Evolutionary conservation across 202 grass and related monocot species (phyloP), one percentile per base, ranked within the genome.

Genomic region (Bolboschoenoplectus hybrid): DNA sequence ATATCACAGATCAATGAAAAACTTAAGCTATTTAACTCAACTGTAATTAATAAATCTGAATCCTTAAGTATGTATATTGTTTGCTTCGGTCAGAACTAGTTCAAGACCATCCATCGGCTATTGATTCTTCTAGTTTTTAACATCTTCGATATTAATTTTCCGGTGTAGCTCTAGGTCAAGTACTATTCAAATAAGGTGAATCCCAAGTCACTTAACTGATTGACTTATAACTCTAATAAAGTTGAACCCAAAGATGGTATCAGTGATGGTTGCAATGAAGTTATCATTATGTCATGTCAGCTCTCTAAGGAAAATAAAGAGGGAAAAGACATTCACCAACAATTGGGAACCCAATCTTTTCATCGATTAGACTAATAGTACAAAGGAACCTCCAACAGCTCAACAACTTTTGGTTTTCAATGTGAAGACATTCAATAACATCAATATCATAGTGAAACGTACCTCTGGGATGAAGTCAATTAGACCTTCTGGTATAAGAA

Each of bases 381-480:
- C 9, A 43, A 60, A 44, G 39, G 40, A 63, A 45, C 7, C 57
- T 13, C 9, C 43, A 63, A 44, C 43, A 46, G 38, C 13, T 12
- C 55, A 46, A 64, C 2, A 6, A 32, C 4, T 47, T 43, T 26
- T 32, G 17, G 17, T 63, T 45, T 46, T 19, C 7, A 50, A 83
- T 34, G 32, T 14, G 49, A 61, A 39, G 32, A 52, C 57, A 63
- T 63, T 20, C 39, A 75, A 51, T 77, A 73, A 74, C 1, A 76
- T 34, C 50, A 58, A 47, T 2, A 82, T 68, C n/a, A 43, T 87
- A 43, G 0, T 82, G 34, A 51, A 55, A 51, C 72, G 75, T 91
- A 99, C 97, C 97, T 99, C 97, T 68, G 97, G 97, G 80, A 97
- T 93, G 78, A 99, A 99, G 89, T 99, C 97, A 82, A 99, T 99